Percentiles rank a stretch among this genome's conserved stretches.
Conservation (phyloP, 441 rosid genomes). For the Kokia cookei region DNA sequence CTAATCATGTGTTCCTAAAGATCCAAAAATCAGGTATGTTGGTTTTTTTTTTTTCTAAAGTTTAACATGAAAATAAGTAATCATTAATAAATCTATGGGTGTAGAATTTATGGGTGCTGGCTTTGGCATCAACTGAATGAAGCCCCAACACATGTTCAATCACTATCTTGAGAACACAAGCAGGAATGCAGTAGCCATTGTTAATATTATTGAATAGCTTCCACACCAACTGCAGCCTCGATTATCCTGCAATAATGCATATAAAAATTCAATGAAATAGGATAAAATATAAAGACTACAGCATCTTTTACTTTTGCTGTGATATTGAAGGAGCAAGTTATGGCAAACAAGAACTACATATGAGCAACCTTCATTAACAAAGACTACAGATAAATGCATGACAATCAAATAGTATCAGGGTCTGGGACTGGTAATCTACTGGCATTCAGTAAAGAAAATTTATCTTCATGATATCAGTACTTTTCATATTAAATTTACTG, state of each 20-base stretch:
- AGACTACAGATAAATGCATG: background rate
- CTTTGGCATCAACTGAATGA: background rate
- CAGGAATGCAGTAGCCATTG: slow-evolving; percentile 26
- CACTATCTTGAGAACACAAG: slow-evolving; percentile 34
- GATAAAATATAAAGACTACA: background rate
- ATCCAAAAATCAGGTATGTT: slow-evolving; percentile 8
- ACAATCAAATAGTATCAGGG: background rate
- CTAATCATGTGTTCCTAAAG: background rate
- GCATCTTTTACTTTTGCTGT: background rate
- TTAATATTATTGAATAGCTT: slow-evolving; percentile 17
- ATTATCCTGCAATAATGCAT: slow-evolving; percentile 32
- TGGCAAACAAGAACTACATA: background rate
- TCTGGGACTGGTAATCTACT: background rate
- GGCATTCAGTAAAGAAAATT: background rate
- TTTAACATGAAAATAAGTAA: slow-evolving; percentile 7
- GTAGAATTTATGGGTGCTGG: background rate
- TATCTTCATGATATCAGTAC: background rate
- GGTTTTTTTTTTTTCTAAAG: background rate
- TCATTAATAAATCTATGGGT: background rate
- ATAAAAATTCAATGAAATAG: background rate
- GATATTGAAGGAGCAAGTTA: background rate
- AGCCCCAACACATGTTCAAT: slow-evolving; percentile 1
- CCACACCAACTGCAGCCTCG: slow-evolving; percentile 18
- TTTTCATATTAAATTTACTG: background rate
- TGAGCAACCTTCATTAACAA: background rate